Evolutionary conservation across 169 alveolate species (phyloP).

Genomic region (Plasmodium coatneyi): DNA sequence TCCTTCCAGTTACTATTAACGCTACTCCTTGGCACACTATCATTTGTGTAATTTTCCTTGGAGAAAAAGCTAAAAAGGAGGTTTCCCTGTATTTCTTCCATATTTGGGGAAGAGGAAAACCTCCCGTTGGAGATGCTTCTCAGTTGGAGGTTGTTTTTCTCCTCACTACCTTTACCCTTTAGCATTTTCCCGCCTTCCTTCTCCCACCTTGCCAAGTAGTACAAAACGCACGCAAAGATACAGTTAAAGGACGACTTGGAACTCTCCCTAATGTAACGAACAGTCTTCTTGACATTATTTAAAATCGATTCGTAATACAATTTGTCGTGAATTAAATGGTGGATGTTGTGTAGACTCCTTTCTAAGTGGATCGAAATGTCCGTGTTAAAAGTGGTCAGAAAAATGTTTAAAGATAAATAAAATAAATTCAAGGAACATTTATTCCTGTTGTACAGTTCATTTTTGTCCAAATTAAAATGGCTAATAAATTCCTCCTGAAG

Average conservation of each 20-base stretch:
- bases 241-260: slow-evolving; percentile 55
- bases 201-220: slow-evolving; percentile 22
- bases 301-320: slow-evolving; percentile 46
- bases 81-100: not conserved
- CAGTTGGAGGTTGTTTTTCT: not conserved
- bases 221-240: slow-evolving; percentile 32
- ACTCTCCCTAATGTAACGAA: slow-evolving; percentile 3
- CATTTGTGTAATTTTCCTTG: not conserved
- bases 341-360: slow-evolving; percentile 10
- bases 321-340: slow-evolving; percentile 20
- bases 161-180: not conserved
- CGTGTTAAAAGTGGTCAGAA: slow-evolving; percentile 44
- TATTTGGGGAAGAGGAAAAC: not conserved
- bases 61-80: not conserved
- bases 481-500: slow-evolving; percentile 23
- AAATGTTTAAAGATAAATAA: slow-evolving; percentile 59
- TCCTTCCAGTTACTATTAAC: not conserved
- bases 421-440: slow-evolving; percentile 53
- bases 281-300: slow-evolving; percentile 20
- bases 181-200: not conserved
- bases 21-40: not conserved
- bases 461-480: not conserved
- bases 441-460: slow-evolving; percentile 44
- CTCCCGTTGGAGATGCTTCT: not conserved
- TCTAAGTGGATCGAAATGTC: slow-evolving; percentile 68